Evolutionary conservation across 768 basidiomycete species (phyloP), one percentile per base, ranked within the genome.

Genomic region (Chalciporus piperatus): DNA sequence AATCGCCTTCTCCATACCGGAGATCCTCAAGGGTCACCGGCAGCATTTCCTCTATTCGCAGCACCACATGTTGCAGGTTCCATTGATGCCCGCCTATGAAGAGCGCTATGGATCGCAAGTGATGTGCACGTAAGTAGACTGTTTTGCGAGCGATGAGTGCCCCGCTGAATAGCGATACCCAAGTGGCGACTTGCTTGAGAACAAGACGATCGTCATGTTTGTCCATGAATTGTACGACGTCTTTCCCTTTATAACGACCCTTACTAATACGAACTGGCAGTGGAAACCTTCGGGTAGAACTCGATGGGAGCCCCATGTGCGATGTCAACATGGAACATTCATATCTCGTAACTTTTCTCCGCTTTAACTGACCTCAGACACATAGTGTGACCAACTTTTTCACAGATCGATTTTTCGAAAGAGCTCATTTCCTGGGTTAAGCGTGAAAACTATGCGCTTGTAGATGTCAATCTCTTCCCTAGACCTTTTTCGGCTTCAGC

Each of bases 11-110:
- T 83, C 84, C 1, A 80, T 91, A 50, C 83, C 89, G 33, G 93
- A 94, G 63, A 79, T 96, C 19, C 79, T 98, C 51, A 97, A 96
- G 67, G 81, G 82, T 13, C 91, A 98, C 67, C 81, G 96, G n/a
- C 84, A 89, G 53, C 78, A 90, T 57, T 86, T 89, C 52, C 71
- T 99, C 30, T 90, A 83, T 70, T 76, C 79, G n/a, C 76, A 78
- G 23, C 82, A 91, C 65, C 72, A 81, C 10, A 85, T 98, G 81
- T 81, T 90, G 68, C 82, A 87, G 61, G 76, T 97, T 10, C 94
- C 93, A 1, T 72, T 97, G 51, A 76, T 89, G 48, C 80, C 75
- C 27, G 81, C 82, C 12, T 74, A 93, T 38, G 83, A 90, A 60
- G 76, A 79, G 41, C 76, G 82, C 2, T 98, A 92, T 67, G 81